Evolutionary conservation across 2,329 filamentous ascomycete genomes (phyloP).

Genomic region (Calonectria hawksworthii): DNA sequence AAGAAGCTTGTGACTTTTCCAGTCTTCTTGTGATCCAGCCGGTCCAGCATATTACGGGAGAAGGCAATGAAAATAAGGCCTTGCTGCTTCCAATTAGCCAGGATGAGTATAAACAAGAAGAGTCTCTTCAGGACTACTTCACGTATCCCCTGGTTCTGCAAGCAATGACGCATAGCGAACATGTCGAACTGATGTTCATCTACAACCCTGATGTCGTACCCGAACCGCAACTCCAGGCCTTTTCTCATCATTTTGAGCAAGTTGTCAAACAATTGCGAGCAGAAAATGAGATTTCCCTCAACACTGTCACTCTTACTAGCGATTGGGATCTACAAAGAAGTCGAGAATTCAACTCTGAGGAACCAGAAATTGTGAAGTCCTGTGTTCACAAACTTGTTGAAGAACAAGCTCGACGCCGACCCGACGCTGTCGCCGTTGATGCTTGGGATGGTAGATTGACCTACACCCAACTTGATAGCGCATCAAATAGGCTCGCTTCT

Average conservation of each 20-base stretch:
- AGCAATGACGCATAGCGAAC: neutral
- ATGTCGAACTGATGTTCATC: neutral
- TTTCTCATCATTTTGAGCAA: conserved; percentile 9
- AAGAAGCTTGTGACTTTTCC: conserved; percentile 1
- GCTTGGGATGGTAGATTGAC: neutral
- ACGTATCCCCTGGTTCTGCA: neutral
- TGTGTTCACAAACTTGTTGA: conserved; percentile 8
- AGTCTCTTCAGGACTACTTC: neutral
- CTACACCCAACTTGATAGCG: neutral
- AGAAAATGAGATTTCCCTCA: neutral
- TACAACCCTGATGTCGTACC: conserved; percentile 1
- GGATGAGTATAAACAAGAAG: neutral
- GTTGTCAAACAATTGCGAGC: neutral
- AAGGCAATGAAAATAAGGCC: neutral
- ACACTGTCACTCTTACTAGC: neutral
- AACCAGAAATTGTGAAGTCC: neutral
- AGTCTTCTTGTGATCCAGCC: neutral
- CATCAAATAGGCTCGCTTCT: neutral
- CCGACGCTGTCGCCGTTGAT: neutral
- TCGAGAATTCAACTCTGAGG: neutral
- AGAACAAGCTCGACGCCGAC: neutral
- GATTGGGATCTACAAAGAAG: neutral
- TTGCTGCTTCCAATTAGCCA: neutral
- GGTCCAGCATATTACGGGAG: neutral
- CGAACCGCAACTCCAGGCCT: neutral